Evolutionary conservation across 2,329 filamentous ascomycete genomes (phyloP).

Genomic region (Magnaporthales sp.): DNA sequence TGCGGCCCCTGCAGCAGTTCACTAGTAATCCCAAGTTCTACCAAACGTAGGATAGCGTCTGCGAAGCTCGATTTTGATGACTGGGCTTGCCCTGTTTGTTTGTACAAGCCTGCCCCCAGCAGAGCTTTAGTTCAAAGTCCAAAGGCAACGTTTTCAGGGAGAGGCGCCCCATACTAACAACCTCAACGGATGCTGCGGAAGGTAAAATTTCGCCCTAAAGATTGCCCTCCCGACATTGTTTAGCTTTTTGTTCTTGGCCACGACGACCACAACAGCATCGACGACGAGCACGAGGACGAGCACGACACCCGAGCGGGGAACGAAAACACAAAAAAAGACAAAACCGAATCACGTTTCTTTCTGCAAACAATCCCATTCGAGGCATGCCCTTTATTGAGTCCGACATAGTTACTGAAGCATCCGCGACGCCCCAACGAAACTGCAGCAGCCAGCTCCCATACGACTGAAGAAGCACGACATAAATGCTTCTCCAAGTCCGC

Average conservation of each 20-base stretch:
- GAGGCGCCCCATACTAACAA: not conserved
- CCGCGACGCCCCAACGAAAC: not conserved
- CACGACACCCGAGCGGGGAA: not conserved
- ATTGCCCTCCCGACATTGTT: not conserved
- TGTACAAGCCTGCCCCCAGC: not conserved
- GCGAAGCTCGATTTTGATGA: not conserved
- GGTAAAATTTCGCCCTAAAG: not conserved
- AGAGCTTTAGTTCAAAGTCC: not conserved
- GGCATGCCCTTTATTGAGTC: not conserved
- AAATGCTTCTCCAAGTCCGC: constrained; percentile 2
- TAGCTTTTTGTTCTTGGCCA: not conserved
- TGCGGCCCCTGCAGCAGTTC: not conserved
- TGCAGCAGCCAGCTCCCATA: not conserved
- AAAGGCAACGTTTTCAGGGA: not conserved
- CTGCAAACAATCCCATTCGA: not conserved
- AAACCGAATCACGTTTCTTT: not conserved
- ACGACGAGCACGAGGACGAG: not conserved
- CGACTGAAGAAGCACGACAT: too few species aligned
- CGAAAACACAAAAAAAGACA: not conserved
- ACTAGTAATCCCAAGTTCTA: not conserved
- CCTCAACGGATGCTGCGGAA: not conserved
- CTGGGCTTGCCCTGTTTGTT: not conserved
- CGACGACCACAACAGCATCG: not conserved
- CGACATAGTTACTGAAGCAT: not conserved
- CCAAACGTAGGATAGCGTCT: not conserved